Base-by-base conservation (phyloP, 2,329 filamentous ascomycete genomes). In the Geoglossum cookeanum region DNA sequence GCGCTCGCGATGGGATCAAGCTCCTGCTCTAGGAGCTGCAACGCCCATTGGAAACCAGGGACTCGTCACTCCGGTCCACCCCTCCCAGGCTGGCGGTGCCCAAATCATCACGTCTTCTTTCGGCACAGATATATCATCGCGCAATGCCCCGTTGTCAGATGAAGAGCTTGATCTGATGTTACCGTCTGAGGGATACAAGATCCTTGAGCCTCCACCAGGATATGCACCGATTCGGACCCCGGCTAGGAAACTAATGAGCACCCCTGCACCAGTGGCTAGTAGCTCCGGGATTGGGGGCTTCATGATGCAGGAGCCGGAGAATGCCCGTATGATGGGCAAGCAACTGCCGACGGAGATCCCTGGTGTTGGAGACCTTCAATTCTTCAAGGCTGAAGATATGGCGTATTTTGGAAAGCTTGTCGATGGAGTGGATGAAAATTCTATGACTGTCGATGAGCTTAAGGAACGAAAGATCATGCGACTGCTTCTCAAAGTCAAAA, bases 381-480 rank as follows among this genome's bases (percentile, higher is more conserved):
- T 97, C 69, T 95, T 98, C 78, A 98, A 98, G 72, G 81, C 89
- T 1, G 92, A 98, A 69, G 92, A 98, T 70, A 96, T 97, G 89
- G 84, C 87, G 44, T 98, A 98, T 72, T 98, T 98, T 66, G 90
- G 91, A 59, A 97, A 98, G 74, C 79, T 98, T 45, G 91, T 94
- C 27, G 92, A 98, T 67, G 89, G 87, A 42, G 85, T 85, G 30
- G 89, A 97, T 64, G 92, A 98, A 71, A 94, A 91, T 64, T 78
- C 82, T 27, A 80, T 98, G 71, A 90, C 84, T 22, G 89, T 98
- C 8, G 92, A 98, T 54, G 91, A 98, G 66, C 73, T 98, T 56
- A 97, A 98, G 71, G 91, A 98, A 71, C 80, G 92, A 60, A 98
- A 98, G 73, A 98, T 98, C 67, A 97, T 98, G 92, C 79, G 92